Base-by-base conservation (phyloP, 1,139 yeast genomes). In the Komagataea norvegica region DNA sequence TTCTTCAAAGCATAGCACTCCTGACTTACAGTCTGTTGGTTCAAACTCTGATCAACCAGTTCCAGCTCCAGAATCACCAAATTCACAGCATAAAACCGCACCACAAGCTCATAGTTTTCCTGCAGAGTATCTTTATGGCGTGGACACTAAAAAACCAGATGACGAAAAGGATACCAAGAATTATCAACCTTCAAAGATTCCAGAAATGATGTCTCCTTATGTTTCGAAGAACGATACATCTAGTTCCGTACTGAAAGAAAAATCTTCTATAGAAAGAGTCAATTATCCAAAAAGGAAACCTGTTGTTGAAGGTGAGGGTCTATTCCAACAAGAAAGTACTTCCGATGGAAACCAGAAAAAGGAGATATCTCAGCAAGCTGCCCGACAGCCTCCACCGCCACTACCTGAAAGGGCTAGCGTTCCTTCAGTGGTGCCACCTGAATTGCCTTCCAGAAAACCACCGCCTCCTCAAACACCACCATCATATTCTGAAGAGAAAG, bases 91-190 rank as follows among this genome's bases (percentile, higher is more conserved):
- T 6, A 50, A 45, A 25, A 31, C 36, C 5, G 58, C 58, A 3
- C 57, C 57, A 9, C 51, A 47, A 17, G 46, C 57, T 1, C 57
- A 49, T 22, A 40, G 46, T 4, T 53, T 54, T 38, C 58, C 57
- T 6, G 44, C 51, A 2, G 56, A 53, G 29, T 49, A 40, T 34
- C 15, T 53, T 31, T 46, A 41, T 30, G 52, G 48, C 1, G 4
- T 47, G 10, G 44, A 43, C n/a, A 34, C 46, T 9, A 36, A 42
- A 11, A 22, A 33, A 0, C 48, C 54, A 7, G 51, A 45, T 20
- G 33, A 25, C 7, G 47, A 42, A 7, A 16, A 23, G 5, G 33
- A 24, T 3, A 29, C 43, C 4, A 51, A 45, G 20, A 42, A 43
- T 20, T 26, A 37, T 2, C 43, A 44, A 11, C 54, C 59, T 2